Evolutionary conservation across 805 yeast genomes (phyloP).

Genomic region (Blastobotrys muscicola): DNA sequence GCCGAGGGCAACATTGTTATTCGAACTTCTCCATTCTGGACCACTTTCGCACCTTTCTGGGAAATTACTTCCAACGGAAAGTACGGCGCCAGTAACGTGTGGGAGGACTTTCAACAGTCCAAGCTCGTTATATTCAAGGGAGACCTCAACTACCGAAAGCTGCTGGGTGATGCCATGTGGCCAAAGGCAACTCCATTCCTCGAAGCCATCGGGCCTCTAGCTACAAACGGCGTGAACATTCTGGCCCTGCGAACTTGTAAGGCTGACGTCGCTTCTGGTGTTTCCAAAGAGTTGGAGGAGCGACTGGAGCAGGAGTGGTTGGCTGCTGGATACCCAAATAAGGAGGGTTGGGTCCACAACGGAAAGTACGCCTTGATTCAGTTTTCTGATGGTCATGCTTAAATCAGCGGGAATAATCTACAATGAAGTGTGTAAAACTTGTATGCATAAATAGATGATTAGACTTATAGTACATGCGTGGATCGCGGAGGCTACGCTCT

Average conservation of each 20-base stretch:
- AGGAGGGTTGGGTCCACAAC: slow-evolving; percentile 71
- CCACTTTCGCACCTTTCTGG: slow-evolving; percentile 70
- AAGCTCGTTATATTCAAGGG: slow-evolving; percentile 85
- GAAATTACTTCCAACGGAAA: slow-evolving; percentile 43
- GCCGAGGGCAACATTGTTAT: slow-evolving; percentile 40
- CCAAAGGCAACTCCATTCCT: slow-evolving; percentile 65
- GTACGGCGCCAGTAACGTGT: slow-evolving; percentile 50
- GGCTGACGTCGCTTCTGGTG: slow-evolving; percentile 91
- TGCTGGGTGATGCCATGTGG: slow-evolving; percentile 90
- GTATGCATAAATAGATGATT: too few relatives aligned
- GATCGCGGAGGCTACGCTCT: too few relatives aligned
- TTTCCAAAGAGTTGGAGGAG: slow-evolving; percentile 60
- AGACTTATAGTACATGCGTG: too few relatives aligned
- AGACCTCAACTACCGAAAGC: slow-evolving; percentile 88
- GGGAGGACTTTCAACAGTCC: slow-evolving; percentile 44
- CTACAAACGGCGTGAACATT: slow-evolving; percentile 50
- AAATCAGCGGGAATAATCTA: too few relatives aligned
- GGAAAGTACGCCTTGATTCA: slow-evolving; percentile 94
- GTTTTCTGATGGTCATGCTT: slow-evolving; percentile 35
- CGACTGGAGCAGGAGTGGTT: slow-evolving; percentile 53
- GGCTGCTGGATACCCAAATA: slow-evolving; percentile 41
- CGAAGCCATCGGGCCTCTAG: slow-evolving; percentile 59
- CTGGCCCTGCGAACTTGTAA: slow-evolving; percentile 86
- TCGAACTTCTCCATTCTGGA: slow-evolving; percentile 75
- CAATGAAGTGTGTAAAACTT: too few relatives aligned